A percentile compares a stretch with the other conserved stretches of the same genome.
Conservation (phyloP, 2,329 filamentous ascomycete genomes). For the Fusarium sp. region DNA sequence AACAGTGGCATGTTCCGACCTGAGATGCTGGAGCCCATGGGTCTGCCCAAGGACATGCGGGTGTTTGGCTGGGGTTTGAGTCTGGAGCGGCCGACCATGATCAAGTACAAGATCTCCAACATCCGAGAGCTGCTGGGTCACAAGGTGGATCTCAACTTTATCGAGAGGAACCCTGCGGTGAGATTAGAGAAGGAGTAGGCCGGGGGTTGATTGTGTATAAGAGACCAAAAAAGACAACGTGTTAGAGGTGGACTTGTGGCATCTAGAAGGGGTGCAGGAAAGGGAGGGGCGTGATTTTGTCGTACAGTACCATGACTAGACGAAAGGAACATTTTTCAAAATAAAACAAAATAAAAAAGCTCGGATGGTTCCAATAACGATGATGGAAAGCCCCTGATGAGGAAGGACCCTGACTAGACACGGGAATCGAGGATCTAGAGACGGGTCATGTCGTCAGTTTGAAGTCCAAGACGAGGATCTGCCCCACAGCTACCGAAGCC, state of each 20-base stretch:
- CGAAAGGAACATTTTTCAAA: conserved; percentile 32
- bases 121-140: conserved; percentile 94
- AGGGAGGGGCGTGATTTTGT: background rate
- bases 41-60: conserved; percentile 87
- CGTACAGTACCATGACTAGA: conserved; percentile 36
- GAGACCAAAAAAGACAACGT: conserved; percentile 8
- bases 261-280: conserved; percentile 27
- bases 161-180: conserved; percentile 91
- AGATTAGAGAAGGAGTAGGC: conserved; percentile 83
- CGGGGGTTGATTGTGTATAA: background rate
- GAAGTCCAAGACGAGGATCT: conserved; percentile 7
- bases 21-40: conserved; percentile 97
- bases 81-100: conserved; percentile 97
- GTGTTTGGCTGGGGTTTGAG: conserved; percentile 95
- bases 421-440: conserved; percentile 30
- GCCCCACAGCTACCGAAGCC: conserved; percentile 24
- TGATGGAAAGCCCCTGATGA: conserved; percentile 20
- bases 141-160: conserved; percentile 94
- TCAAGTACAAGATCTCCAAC: conserved; percentile 90
- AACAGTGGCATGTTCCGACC: conserved; percentile 99
- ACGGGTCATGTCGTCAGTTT: conserved; percentile 36
- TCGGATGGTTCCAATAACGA: conserved; percentile 14
- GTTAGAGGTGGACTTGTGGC: conserved; percentile 5
- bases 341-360: background rate
- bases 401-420: conserved; percentile 33